Conservation (phyloP, 495 filamentous ascomycete genomes). For the Penicillium maclennaniae region DNA sequence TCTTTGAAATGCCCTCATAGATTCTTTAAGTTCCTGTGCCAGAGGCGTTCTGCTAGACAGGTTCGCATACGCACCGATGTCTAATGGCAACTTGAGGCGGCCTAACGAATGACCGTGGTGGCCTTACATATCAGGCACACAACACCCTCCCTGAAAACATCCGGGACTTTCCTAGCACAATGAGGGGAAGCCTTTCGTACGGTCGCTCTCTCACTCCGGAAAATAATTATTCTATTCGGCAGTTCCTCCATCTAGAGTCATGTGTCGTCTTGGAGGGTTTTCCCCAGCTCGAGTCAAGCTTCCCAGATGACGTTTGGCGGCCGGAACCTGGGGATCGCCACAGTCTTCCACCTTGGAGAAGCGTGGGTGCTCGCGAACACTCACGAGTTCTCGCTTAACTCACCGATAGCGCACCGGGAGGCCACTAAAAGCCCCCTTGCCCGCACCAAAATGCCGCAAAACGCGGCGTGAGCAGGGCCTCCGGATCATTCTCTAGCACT, state of each 20-base stretch:
- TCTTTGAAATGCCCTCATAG: no score
- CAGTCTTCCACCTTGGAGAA: neutral
- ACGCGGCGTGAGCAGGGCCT: conserved; percentile 4
- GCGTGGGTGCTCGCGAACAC: neutral
- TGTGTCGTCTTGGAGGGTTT: neutral
- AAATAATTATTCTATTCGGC: neutral
- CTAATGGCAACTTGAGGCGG: neutral
- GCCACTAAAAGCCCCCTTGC: neutral
- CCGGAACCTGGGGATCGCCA: neutral
- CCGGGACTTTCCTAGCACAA: neutral
- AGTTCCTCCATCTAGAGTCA: neutral
- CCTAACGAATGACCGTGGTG: neutral
- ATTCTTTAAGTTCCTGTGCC: no score
- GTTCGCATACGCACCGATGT: no score
- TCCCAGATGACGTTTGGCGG: neutral
- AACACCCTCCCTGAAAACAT: neutral
- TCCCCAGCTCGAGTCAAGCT: neutral
- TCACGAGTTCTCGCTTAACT: neutral
- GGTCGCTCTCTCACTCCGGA: neutral
- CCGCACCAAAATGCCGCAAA: neutral
- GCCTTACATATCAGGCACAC: neutral
- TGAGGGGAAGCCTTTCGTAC: neutral
- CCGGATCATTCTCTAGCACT: conserved; percentile 40
- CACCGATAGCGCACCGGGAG: neutral
- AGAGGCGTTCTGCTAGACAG: no score